These are phyloP conservation scores for Geoglossum glabrum DNA, from an alignment of 495 filamentous ascomycete genomes.

Conservation along the genomic window DNA sequence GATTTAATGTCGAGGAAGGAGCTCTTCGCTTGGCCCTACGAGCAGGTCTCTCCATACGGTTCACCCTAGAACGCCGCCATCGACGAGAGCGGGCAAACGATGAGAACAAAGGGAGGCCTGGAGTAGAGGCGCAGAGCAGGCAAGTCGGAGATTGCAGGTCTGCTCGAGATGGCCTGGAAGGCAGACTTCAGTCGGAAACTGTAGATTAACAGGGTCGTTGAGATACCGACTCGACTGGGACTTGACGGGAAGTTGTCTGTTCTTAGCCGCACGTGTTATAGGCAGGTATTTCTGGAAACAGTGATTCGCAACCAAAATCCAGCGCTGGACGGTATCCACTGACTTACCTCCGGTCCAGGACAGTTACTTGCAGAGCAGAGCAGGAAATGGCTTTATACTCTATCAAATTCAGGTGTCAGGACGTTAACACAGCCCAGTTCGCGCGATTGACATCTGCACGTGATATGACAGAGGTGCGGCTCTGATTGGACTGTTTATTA, in stretches of 20 bases:
- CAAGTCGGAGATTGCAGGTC: not conserved
- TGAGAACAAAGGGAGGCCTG: not conserved
- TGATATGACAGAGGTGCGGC: not conserved
- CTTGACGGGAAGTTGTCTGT: not conserved
- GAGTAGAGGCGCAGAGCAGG: not conserved
- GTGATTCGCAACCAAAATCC: not conserved
- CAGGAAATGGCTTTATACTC: not conserved
- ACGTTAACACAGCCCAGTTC: not conserved
- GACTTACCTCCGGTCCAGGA: not conserved
- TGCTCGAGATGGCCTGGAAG: not conserved
- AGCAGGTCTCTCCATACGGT: slow-evolving; percentile 8
- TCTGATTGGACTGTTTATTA: not conserved
- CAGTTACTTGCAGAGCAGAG: not conserved
- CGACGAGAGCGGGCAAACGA: slow-evolving; percentile 1
- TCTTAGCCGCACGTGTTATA: not conserved
- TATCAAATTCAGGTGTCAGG: not conserved
- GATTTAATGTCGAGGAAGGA: slow-evolving; percentile 5
- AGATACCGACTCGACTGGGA: not conserved
- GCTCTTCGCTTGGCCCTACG: slow-evolving; percentile 6
- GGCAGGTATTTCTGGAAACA: not conserved
- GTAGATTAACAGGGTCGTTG: not conserved
- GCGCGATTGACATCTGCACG: not conserved
- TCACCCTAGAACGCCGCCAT: slow-evolving; percentile 4
- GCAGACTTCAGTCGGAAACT: not conserved
- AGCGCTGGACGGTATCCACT: not conserved